A percentile compares a stretch with the other conserved stretches of the same genome.
phyloP scores from a whole-genome alignment of 768 basidiomycete species.

The Rubroboletus pulcherrimus region DNA sequence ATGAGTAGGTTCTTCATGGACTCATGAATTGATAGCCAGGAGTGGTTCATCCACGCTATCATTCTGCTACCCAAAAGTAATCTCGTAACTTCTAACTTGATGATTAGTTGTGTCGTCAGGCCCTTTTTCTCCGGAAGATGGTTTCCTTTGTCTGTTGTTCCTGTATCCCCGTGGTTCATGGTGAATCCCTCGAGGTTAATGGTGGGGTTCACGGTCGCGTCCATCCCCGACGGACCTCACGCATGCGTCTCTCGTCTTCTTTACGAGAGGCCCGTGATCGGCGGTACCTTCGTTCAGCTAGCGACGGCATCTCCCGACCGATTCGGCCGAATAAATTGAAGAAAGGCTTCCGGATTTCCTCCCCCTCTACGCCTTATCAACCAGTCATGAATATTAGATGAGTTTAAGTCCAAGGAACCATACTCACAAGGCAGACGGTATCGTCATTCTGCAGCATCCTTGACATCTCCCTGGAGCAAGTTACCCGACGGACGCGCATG shows the following conservation, averaged over 20 bases:
- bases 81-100: neutral
- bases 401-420: neutral
- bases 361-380: slow-evolving; percentile 4
- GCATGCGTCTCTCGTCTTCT: neutral
- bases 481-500: neutral
- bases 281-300: slow-evolving; percentile 12
- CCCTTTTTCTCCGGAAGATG: neutral
- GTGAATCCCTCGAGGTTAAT: neutral
- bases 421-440: neutral
- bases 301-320: slow-evolving; percentile 12
- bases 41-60: neutral
- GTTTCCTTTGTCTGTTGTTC: neutral
- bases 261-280: slow-evolving; percentile 21
- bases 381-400: neutral
- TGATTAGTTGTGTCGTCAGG: neutral
- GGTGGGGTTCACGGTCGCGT: neutral
- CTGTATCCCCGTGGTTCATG: neutral
- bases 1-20: neutral
- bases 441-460: neutral
- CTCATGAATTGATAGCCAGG: no score
- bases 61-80: neutral
- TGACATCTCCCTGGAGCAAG: neutral
- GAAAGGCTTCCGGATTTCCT: neutral
- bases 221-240: neutral
- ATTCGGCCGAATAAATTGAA: slow-evolving; percentile 11